These are phyloP conservation scores for Fusarium tupiense DNA, from an alignment of 2,329 filamentous ascomycete genomes.

Conservation along the genomic window DNA sequence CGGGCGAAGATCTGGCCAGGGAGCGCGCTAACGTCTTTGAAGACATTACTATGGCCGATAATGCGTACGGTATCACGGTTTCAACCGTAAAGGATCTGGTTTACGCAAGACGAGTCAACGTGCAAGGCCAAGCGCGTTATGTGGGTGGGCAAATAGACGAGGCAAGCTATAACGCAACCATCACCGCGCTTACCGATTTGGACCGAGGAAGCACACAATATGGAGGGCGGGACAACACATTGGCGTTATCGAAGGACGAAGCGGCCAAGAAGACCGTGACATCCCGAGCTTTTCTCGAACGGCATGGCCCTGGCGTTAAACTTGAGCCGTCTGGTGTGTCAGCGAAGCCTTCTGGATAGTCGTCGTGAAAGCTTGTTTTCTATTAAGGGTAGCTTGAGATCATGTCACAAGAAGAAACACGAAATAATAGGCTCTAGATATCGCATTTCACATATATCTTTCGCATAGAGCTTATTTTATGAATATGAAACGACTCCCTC, in stretches of 20 bases:
- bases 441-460: too few relatives aligned
- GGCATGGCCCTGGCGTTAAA: neutral
- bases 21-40: conserved; percentile 41
- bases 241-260: neutral
- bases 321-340: neutral
- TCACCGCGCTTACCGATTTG: conserved; percentile 1
- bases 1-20: conserved; percentile 18
- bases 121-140: conserved; percentile 23
- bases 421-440: neutral
- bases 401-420: neutral
- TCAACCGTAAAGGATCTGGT: conserved; percentile 42
- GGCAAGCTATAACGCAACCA: conserved; percentile 8
- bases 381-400: neutral
- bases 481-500: too few relatives aligned
- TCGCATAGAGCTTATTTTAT: neutral
- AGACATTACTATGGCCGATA: conserved; percentile 37
- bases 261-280: neutral
- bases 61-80: conserved; percentile 37
- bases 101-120: conserved; percentile 33
- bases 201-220: conserved; percentile 2
- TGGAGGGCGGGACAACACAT: neutral
- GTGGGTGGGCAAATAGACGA: conserved; percentile 17
- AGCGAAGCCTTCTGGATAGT: neutral
- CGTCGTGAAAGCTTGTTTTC: neutral
- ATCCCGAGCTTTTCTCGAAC: neutral